Conservation (phyloP, 2,329 filamentous ascomycete genomes). For the Cladosporium sp. region DNA sequence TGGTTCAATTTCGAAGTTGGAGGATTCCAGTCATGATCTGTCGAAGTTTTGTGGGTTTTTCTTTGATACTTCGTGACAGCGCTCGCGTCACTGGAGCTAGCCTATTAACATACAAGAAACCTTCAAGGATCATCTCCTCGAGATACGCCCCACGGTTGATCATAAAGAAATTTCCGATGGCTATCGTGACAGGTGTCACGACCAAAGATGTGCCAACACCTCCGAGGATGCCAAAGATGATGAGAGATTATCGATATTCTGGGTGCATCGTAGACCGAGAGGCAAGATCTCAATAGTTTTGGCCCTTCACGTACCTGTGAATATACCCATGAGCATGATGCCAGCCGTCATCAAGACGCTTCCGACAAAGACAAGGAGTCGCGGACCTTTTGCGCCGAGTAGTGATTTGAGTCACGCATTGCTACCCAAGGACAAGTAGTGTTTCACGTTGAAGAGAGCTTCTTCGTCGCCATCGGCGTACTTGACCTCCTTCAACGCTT, state of each 20-base stretch:
- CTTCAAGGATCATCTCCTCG: too few species aligned
- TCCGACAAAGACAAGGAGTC: constrained; percentile 60
- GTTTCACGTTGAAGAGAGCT: too few species aligned
- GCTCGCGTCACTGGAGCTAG: too few species aligned
- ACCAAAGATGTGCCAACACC: constrained; percentile 71
- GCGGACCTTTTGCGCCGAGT: constrained; percentile 24
- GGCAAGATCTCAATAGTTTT: background rate
- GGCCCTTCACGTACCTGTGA: constrained; percentile 28
- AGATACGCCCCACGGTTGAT: constrained; percentile 36
- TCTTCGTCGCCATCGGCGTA: too few species aligned
- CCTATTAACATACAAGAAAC: too few species aligned
- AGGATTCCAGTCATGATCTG: too few species aligned
- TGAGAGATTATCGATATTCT: constrained; percentile 26
- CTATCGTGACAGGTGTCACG: constrained; percentile 75
- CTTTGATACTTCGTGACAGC: too few species aligned
- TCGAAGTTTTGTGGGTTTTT: too few species aligned
- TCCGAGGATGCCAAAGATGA: constrained; percentile 69
- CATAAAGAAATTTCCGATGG: constrained; percentile 75
- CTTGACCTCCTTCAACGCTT: too few species aligned
- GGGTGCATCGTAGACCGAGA: background rate
- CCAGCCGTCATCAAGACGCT: constrained; percentile 64
- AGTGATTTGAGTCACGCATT: too few species aligned
- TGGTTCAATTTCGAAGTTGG: too few species aligned
- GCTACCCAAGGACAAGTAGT: too few species aligned
- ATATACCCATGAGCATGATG: constrained; percentile 66